Evolutionary conservation across 2,329 filamentous ascomycete species (phyloP), one percentile per base, ranked within the genome.

Genomic region (Colletotrichum agaves): DNA sequence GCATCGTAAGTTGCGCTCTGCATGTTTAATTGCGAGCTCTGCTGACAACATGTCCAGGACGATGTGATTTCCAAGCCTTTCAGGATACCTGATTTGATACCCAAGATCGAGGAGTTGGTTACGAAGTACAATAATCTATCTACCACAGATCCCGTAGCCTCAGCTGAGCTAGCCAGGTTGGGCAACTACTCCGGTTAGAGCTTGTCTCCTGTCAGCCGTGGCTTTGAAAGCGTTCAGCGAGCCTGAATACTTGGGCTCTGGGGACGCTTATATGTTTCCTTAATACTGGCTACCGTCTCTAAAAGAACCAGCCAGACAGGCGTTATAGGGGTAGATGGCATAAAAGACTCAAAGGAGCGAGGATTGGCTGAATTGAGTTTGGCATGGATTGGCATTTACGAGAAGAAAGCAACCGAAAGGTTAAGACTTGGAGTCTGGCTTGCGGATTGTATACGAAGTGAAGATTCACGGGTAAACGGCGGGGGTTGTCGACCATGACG

Each of bases 31-130:
- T 57, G 7, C 19, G 49, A 49, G 8, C 12, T 11, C 8, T 0
- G 19, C 59, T 69, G 58, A 71, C 50, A 41, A 19, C 12, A 13
- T 15, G 7, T 10, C 1, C 56, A 89, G 86, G 90, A 93, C 76
- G 90, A 91, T 77, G 88, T 94, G 47, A 91, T 95, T 39, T 90
- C 90, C 1, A 95, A 95, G 75, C 92, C 93, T 3, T 95, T 94
- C 75, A 86, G 88, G n/a, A 89, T 92, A 59, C 85, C 85, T n/a
- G 89, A 93, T 62, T 78, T 93, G 59, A 82, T 92, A 49, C 87
- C 88, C 13, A 90, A 90, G 75, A 90, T 93, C 69, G 84, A 88
- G 69, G 85, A 88, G 74, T 77, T 88, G 17, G 82, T 84, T 2
- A 72, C 73, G 55, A 82, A 80, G 60, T 82, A 82, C 71, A 75